Percentiles rank a stretch among this genome's conserved stretches.
Evolutionary conservation across 176 grass and related monocot species (phyloP).

Genomic region (bread wheat (Triticum aestivum)): DNA sequence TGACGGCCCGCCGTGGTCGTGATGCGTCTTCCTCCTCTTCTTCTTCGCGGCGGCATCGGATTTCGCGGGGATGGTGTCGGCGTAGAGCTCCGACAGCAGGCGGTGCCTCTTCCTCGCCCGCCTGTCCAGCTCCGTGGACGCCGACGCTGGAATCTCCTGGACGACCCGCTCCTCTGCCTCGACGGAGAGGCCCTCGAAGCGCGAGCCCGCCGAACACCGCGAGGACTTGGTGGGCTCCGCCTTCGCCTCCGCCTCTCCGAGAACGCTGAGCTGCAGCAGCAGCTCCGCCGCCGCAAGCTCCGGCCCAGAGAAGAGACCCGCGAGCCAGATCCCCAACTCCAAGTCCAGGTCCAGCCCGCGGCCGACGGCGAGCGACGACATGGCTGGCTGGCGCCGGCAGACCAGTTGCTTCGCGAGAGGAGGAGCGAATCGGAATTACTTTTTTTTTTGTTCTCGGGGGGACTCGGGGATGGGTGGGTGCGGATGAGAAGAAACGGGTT

Average conservation of each 20-base stretch:
- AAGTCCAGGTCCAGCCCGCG: not conserved
- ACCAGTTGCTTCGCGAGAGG: not conserved
- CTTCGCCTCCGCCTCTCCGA: not conserved
- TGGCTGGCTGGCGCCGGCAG: not conserved
- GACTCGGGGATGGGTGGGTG: not conserved
- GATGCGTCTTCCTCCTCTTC: constrained; percentile 30
- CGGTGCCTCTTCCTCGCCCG: constrained; percentile 50
- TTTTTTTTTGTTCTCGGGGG: not conserved
- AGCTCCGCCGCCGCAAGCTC: constrained; percentile 62
- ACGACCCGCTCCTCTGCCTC: not conserved
- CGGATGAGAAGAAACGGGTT: not conserved
- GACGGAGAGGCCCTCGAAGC: not conserved
- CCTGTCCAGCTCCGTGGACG: constrained; percentile 22
- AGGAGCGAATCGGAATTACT: not conserved
- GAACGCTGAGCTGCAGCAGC: constrained; percentile 63
- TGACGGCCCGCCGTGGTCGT: not conserved
- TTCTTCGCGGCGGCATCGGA: not conserved
- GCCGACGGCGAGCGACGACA: not conserved
- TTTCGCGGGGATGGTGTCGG: constrained; percentile 11
- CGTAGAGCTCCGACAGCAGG: constrained; percentile 48
- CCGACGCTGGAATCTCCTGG: not conserved
- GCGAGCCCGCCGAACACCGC: constrained; percentile 37
- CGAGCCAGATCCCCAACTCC: not conserved
- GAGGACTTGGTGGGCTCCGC: not conserved
- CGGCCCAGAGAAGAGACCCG: constrained; percentile 41